phyloP scores from a whole-genome alignment of 352 stramenopile genomes.

The Plasmopara muralis region DNA sequence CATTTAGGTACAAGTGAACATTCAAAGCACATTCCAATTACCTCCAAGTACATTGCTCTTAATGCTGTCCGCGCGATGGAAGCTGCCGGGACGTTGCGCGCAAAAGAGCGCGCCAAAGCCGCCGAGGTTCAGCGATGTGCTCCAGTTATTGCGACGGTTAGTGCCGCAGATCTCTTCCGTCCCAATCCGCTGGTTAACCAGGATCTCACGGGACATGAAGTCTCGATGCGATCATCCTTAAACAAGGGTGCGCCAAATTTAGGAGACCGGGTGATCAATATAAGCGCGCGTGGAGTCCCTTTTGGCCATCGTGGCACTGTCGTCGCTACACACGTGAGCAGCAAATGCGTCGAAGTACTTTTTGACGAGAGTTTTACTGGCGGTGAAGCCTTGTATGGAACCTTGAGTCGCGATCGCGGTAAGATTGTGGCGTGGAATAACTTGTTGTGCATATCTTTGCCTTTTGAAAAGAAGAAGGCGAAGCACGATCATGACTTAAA shows the following conservation, averaged over 20 bases:
- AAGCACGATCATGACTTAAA: constrained; percentile 12
- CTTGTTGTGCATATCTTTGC: constrained; percentile 60
- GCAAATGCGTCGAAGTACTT: constrained; percentile 96
- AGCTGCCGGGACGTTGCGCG: constrained; percentile 56
- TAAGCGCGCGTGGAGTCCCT: constrained; percentile 91
- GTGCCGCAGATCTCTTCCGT: constrained; percentile 57
- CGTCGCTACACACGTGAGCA: constrained; percentile 94
- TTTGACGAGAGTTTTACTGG: constrained; percentile 97
- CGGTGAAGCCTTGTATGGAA: constrained; percentile 92
- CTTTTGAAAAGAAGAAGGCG: constrained; percentile 24
- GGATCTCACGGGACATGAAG: constrained; percentile 63
- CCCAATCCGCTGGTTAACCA: constrained; percentile 73
- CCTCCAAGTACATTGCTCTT: constrained; percentile 89
- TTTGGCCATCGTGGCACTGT: constrained; percentile 97
- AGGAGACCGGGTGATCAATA: constrained; percentile 97
- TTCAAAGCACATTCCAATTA: constrained; percentile 89
- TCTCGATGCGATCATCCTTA: constrained; percentile 47
- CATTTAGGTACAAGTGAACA: constrained; percentile 81
- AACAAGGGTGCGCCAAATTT: constrained; percentile 82
- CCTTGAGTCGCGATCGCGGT: constrained; percentile 91
- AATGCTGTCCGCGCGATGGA: constrained; percentile 92
- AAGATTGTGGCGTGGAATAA: constrained; percentile 94
- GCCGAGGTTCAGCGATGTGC: constrained; percentile 27
- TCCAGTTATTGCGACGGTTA: constrained; percentile 37
- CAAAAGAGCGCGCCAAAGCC: constrained; percentile 53